Conservation (phyloP, 305 asterid genomes). For the Rubia tinctorum region DNA sequence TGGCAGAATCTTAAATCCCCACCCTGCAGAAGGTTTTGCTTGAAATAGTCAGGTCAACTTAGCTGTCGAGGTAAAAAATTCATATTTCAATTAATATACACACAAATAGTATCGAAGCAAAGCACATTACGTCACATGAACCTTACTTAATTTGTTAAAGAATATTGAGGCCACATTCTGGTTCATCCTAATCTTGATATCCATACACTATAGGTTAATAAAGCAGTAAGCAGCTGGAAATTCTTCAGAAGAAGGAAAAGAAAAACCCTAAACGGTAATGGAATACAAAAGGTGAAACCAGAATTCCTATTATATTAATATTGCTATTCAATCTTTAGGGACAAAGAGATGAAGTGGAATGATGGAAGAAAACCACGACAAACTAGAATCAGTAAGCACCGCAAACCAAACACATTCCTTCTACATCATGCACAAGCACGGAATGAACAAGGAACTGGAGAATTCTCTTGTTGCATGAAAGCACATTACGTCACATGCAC, state of each 20-base stretch:
- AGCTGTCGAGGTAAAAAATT: background rate
- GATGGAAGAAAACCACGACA: conserved; percentile 3
- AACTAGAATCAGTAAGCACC: background rate
- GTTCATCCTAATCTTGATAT: conserved; percentile 2
- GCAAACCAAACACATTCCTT: background rate
- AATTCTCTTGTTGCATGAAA: background rate
- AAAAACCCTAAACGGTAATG: background rate
- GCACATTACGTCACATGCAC: background rate
- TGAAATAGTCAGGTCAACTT: conserved; percentile 11
- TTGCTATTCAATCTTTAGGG: background rate
- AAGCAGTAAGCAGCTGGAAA: background rate
- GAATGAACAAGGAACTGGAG: background rate
- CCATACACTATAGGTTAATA: background rate
- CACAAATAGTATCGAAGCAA: background rate
- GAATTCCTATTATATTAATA: background rate
- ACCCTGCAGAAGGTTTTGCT: conserved; percentile 50
- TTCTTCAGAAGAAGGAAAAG: background rate
- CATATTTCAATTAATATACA: conserved; percentile 12
- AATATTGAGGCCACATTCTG: background rate
- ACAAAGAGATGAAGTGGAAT: too few species aligned
- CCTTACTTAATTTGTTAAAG: background rate
- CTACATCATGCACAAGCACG: background rate
- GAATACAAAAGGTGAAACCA: background rate
- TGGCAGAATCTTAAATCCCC: conserved; percentile 93
- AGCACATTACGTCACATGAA: background rate